Evolutionary conservation across 1,284 basidiomycete genomes (phyloP).

Genomic region (Lignosus rhinocerotis): DNA sequence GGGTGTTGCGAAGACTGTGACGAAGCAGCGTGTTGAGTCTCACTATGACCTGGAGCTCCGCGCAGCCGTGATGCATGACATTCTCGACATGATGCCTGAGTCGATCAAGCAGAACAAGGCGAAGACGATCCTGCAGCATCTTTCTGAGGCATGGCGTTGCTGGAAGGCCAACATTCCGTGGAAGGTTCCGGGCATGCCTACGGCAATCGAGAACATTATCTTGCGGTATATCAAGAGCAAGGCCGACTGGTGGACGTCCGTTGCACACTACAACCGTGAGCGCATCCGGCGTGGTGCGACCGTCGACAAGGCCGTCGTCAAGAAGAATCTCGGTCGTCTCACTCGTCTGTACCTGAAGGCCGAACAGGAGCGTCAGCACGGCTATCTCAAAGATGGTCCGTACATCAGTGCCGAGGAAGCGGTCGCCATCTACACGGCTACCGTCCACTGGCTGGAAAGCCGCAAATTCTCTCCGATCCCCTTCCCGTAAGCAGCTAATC

Average conservation of each 20-base stretch:
- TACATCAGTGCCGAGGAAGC: conserved; percentile 98
- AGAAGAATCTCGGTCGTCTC: conserved; percentile 91
- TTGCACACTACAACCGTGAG: conserved; percentile 93
- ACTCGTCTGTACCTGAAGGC: conserved; percentile 95
- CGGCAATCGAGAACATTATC: conserved; percentile 99
- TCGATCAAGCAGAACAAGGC: conserved; percentile 99
- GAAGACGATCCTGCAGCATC: conserved; percentile 97
- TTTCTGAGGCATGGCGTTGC: conserved; percentile 98
- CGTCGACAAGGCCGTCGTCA: conserved; percentile 98
- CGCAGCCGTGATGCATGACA: conserved; percentile 99
- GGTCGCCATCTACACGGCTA: conserved; percentile 95
- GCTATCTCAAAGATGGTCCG: conserved; percentile 95
- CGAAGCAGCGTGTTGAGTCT: conserved; percentile 98
- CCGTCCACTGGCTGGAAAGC: conserved; percentile 96
- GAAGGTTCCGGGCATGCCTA: conserved; percentile 98
- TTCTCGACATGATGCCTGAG: conserved; percentile 99
- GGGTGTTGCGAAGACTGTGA: conserved; percentile 93
- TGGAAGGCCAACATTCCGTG: conserved; percentile 99
- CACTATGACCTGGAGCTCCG: conserved; percentile 98
- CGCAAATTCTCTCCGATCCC: conserved; percentile 97
- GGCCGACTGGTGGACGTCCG: conserved; percentile 98
- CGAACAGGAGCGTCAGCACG: conserved; percentile 96
- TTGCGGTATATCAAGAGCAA: conserved; percentile 99
- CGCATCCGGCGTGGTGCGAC: conserved; percentile 96
- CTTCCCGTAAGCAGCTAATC: conserved; percentile 70